Conservation (phyloP, 1,284 basidiomycete genomes). For the Cryptococcus hybrid region DNA sequence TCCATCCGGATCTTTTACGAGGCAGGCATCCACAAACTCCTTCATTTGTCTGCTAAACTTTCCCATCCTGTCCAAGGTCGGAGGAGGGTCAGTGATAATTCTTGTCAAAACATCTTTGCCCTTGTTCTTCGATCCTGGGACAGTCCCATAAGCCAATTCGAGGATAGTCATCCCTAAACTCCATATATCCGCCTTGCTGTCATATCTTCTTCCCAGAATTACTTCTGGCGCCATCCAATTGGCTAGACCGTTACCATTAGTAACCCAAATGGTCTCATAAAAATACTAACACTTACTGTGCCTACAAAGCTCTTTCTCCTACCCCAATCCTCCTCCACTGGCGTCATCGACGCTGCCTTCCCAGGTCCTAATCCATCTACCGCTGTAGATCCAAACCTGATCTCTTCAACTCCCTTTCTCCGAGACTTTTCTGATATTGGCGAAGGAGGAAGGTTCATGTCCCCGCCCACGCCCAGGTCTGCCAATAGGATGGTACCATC, state of each 20-base stretch:
- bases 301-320: slow-evolving; percentile 89
- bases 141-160: slow-evolving; percentile 37
- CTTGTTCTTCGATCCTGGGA: slow-evolving; percentile 20
- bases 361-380: slow-evolving; percentile 1
- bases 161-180: slow-evolving; percentile 90
- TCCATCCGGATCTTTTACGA: slow-evolving; percentile 75
- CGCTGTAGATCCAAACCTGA: slow-evolving; percentile 22
- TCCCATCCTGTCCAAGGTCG: slow-evolving; percentile 17
- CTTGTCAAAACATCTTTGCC: slow-evolving; percentile 17
- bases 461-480: slow-evolving; percentile 78
- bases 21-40: slow-evolving; percentile 80
- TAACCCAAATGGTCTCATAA: neutral
- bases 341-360: neutral
- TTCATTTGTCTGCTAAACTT: slow-evolving; percentile 73
- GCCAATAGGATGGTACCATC: slow-evolving; percentile 78
- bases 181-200: slow-evolving; percentile 96
- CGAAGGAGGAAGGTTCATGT: slow-evolving; percentile 27
- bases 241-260: slow-evolving; percentile 40
- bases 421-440: slow-evolving; percentile 5
- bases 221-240: slow-evolving; percentile 99
- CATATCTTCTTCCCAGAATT: slow-evolving; percentile 78
- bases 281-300: slow-evolving; percentile 53
- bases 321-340: neutral
- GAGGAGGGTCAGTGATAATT: slow-evolving; percentile 18
- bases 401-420: slow-evolving; percentile 19